Evolutionary conservation across 257 asterid species (phyloP).

Genomic region (Pogostemon cablin): DNA sequence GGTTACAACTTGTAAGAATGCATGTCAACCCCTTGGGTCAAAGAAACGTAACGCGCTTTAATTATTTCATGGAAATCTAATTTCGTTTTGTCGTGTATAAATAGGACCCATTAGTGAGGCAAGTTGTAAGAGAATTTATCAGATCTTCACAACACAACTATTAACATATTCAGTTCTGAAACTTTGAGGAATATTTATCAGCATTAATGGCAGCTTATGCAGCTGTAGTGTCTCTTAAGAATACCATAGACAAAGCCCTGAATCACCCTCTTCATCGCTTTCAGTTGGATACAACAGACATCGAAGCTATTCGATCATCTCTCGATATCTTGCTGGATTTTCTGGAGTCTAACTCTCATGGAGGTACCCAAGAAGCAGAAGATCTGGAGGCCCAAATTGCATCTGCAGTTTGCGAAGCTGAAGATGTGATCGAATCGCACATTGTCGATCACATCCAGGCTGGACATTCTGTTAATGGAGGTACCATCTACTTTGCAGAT

Average conservation of each 20-base stretch:
- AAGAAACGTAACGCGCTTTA: no score
- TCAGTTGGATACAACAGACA: neutral
- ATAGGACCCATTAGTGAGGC: neutral
- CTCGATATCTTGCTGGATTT: neutral
- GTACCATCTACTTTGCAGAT: neutral
- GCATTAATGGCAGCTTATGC: constrained; percentile 7
- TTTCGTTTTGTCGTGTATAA: no score
- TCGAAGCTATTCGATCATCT: neutral
- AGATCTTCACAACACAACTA: no score
- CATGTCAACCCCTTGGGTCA: no score
- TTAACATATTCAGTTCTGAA: neutral
- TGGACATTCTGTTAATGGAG: neutral
- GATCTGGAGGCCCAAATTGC: neutral
- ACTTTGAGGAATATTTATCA: neutral
- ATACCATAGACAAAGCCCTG: neutral
- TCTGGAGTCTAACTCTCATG: neutral
- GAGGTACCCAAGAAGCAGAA: neutral
- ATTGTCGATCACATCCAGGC: neutral
- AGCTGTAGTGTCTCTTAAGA: neutral
- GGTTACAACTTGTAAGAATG: no score
- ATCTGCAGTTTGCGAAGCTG: neutral
- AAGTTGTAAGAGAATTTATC: neutral
- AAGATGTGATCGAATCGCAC: neutral
- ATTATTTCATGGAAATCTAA: no score
- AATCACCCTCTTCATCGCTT: neutral